Evolutionary conservation across 2,329 filamentous ascomycete species (phyloP).

Genomic region (Coniochaeta prunicola): DNA sequence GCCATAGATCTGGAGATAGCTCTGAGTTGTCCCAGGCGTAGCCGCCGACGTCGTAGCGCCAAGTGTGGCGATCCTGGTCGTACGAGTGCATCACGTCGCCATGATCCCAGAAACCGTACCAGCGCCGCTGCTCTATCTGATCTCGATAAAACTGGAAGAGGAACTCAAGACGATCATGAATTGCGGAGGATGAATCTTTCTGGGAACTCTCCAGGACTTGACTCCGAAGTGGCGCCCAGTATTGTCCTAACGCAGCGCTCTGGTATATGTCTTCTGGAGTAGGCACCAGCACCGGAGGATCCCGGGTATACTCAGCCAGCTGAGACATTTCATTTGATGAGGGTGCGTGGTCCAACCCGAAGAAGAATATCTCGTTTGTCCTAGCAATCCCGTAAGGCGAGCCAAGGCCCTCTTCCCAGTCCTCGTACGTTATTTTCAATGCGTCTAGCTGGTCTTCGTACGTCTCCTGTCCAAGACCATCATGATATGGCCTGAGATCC

Average conservation of each 20-base stretch:
- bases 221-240: too few relatives aligned
- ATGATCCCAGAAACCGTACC: conserved; percentile 58
- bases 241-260: too few relatives aligned
- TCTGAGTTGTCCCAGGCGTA: conserved; percentile 62
- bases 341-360: too few relatives aligned
- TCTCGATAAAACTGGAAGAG: background rate
- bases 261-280: background rate
- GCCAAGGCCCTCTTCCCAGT: background rate
- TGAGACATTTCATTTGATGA: too few relatives aligned
- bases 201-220: too few relatives aligned
- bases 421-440: background rate
- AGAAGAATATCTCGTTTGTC: background rate
- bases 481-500: background rate
- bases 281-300: background rate
- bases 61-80: conserved; percentile 49
- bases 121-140: conserved; percentile 44
- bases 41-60: conserved; percentile 57
- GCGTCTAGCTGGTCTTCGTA: background rate
- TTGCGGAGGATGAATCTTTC: too few relatives aligned
- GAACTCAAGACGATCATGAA: too few relatives aligned
- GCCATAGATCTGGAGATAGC: conserved; percentile 53
- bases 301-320: background rate
- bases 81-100: conserved; percentile 59
- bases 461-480: background rate
- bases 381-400: background rate